phyloP scores from a whole-genome alignment of 2,329 filamentous ascomycete species.

The Boeremia exigua region DNA sequence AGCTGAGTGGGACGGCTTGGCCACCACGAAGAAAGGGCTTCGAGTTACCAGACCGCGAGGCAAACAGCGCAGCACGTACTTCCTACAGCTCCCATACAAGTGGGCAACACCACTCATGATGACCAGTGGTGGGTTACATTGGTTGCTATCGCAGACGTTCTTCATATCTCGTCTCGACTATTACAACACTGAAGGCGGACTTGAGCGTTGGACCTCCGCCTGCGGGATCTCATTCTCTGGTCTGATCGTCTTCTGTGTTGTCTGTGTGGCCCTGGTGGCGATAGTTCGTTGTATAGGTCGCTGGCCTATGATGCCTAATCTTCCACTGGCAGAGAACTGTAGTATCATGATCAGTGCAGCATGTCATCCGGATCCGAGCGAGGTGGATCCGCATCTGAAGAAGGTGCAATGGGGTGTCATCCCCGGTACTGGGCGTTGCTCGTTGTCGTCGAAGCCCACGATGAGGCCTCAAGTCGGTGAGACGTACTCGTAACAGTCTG shows the following conservation, averaged over 20 bases:
- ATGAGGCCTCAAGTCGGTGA: not conserved
- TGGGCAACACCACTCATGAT: conserved; percentile 47
- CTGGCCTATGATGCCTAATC: conserved; percentile 62
- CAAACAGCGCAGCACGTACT: conserved; percentile 50
- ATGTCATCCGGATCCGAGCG: conserved; percentile 27
- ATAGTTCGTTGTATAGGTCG: conserved; percentile 60
- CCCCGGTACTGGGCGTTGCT: not conserved
- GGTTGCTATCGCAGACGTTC: conserved; percentile 52
- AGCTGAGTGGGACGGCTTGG: conserved; percentile 55
- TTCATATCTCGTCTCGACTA: conserved; percentile 38
- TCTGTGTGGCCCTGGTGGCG: conserved; percentile 67
- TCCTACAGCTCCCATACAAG: conserved; percentile 48
- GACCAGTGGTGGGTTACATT: conserved; percentile 46
- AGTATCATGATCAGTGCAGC: conserved; percentile 49
- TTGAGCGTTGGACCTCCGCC: not conserved
- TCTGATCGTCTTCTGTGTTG: conserved; percentile 60
- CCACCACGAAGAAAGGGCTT: conserved; percentile 36
- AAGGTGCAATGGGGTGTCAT: conserved; percentile 35
- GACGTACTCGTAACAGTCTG: not conserved
- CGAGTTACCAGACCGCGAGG: conserved; percentile 43
- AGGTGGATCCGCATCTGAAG: conserved; percentile 18
- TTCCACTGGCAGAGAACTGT: conserved; percentile 61
- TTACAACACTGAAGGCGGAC: not conserved
- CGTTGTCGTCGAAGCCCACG: not conserved
- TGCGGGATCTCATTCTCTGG: not conserved